A percentile compares a stretch with the other conserved stretches of the same genome.
Conservation (phyloP, 768 basidiomycete genomes). For the Boletus rubroflammeus region DNA sequence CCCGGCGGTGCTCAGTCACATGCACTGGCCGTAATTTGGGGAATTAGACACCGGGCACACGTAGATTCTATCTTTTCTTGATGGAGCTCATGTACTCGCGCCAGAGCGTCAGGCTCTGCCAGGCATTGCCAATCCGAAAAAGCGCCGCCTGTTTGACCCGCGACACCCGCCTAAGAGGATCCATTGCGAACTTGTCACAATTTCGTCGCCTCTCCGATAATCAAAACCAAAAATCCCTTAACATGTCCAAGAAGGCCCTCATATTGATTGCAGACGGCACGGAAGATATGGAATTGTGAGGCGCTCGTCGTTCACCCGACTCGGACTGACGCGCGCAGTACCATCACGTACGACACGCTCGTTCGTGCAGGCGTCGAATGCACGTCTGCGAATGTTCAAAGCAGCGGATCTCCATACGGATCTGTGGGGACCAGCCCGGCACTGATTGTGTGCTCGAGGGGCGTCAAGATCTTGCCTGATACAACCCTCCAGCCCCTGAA, state of each 20-base stretch:
- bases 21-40: background rate
- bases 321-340: conserved; percentile 39
- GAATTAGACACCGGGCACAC: background rate
- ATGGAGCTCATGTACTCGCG: background rate
- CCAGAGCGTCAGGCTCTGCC: background rate
- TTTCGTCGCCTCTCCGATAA: background rate
- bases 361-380: conserved; percentile 68
- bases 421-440: conserved; percentile 37
- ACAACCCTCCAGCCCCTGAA: conserved; percentile 42
- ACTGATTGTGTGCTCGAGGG: conserved; percentile 63
- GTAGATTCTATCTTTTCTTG: background rate
- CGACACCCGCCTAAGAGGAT: background rate
- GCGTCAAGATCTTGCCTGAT: conserved; percentile 71
- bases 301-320: background rate
- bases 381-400: conserved; percentile 62
- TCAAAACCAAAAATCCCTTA: background rate
- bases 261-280: conserved; percentile 79
- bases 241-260: conserved; percentile 45
- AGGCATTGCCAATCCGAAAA: background rate
- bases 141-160: background rate
- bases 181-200: background rate
- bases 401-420: conserved; percentile 25
- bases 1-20: background rate
- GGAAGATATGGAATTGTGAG: conserved; percentile 82
- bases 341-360: conserved; percentile 78